Evolutionary conservation across 1,284 basidiomycete species (phyloP).

Genomic region (Trametes versicolor): DNA sequence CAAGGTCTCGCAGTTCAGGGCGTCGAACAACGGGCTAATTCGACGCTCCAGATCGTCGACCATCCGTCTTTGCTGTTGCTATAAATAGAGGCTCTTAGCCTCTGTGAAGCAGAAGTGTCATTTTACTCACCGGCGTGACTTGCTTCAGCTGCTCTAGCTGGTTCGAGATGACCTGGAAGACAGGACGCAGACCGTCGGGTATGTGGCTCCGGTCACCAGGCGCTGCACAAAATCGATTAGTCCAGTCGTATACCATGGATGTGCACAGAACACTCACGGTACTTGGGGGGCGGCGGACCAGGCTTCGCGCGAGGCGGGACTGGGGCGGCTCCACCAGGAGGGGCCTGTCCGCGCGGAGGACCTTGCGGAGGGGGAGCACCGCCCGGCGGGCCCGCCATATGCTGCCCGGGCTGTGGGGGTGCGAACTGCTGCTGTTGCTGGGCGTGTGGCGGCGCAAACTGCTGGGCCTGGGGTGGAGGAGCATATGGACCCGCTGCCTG

Average conservation of each 20-base stretch:
- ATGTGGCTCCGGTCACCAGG: slow-evolving; percentile 93
- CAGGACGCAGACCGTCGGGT: slow-evolving; percentile 73
- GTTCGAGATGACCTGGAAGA: slow-evolving; percentile 72
- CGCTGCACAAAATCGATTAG: slow-evolving; percentile 58
- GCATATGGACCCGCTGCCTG: slow-evolving; percentile 33
- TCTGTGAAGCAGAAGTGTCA: background rate
- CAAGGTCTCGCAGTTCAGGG: slow-evolving; percentile 90
- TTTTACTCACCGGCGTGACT: slow-evolving; percentile 68
- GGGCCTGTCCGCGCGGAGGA: slow-evolving; percentile 51
- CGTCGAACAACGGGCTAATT: slow-evolving; percentile 89
- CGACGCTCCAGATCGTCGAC: slow-evolving; percentile 91
- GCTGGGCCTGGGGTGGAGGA: slow-evolving; percentile 29
- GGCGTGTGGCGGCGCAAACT: slow-evolving; percentile 35
- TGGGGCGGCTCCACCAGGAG: slow-evolving; percentile 47
- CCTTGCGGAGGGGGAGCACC: slow-evolving; percentile 53
- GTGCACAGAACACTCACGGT: slow-evolving; percentile 68
- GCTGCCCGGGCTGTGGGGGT: slow-evolving; percentile 41
- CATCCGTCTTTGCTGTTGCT: slow-evolving; percentile 87
- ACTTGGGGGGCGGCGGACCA: slow-evolving; percentile 77
- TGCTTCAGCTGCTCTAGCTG: slow-evolving; percentile 76
- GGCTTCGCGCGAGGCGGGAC: slow-evolving; percentile 44
- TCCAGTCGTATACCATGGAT: background rate
- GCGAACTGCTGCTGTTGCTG: slow-evolving; percentile 33
- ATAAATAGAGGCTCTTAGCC: slow-evolving; percentile 32
- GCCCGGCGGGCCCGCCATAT: slow-evolving; percentile 49